These are phyloP conservation scores for Strigomonas galati DNA, from an alignment of 208 protist genomes.

Conservation along the genomic window DNA sequence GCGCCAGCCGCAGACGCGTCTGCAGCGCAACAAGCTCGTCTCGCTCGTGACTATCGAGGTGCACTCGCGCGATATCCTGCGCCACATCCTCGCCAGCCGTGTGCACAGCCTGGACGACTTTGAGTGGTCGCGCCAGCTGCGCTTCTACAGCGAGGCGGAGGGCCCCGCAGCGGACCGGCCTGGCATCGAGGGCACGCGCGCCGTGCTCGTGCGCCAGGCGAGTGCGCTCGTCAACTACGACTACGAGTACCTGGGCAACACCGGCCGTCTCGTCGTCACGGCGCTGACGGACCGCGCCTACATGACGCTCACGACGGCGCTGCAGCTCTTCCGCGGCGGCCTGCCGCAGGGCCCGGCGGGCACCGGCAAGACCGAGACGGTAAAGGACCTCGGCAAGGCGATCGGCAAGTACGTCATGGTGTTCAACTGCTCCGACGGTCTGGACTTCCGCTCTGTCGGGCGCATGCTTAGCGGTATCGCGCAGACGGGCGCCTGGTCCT, in stretches of 20 bases:
- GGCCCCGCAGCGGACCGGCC: conserved; percentile 25
- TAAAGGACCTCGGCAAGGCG: conserved; percentile 98
- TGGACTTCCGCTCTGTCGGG: conserved; percentile 96
- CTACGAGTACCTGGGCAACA: conserved; percentile 98
- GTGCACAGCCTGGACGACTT: conserved; percentile 91
- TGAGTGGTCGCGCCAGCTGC: conserved; percentile 96
- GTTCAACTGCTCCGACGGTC: conserved; percentile 98
- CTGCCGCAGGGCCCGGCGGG: conserved; percentile 96
- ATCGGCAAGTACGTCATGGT: conserved; percentile 98
- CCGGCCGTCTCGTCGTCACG: conserved; percentile 97
- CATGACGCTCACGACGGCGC: conserved; percentile 97
- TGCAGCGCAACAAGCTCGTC: conserved; percentile 95
- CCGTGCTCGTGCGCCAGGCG: conserved; percentile 90
- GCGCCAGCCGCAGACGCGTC: conserved; percentile 80
- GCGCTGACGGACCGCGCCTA: conserved; percentile 97
- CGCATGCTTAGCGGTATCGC: conserved; percentile 96
- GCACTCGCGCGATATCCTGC: conserved; percentile 97
- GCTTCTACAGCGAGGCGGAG: conserved; percentile 91
- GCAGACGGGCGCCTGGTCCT: conserved; percentile 97
- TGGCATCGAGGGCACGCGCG: background rate
- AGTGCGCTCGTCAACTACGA: conserved; percentile 92
- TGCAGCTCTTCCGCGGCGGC: conserved; percentile 94
- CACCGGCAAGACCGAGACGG: conserved; percentile 99
- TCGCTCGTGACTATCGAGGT: conserved; percentile 98
- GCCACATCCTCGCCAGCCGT: conserved; percentile 87